These are phyloP conservation scores for Clitoria ternatea DNA, from an alignment of 306 rosid genomes.

Conservation along the genomic window DNA sequence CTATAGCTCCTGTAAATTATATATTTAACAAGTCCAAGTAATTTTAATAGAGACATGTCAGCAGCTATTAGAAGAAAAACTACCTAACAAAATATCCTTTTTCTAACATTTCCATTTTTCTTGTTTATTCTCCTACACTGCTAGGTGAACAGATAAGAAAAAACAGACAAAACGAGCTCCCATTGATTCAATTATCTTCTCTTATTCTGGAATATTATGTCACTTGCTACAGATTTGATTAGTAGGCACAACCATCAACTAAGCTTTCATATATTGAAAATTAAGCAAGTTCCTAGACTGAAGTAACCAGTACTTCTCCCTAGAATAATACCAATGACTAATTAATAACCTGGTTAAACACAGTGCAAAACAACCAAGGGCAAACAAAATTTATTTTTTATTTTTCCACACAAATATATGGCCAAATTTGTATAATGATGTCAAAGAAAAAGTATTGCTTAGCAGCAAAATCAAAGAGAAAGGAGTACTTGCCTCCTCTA, in stretches of 20 bases:
- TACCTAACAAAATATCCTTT: background rate
- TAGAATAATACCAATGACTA: background rate
- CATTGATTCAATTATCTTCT: background rate
- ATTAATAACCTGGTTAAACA: background rate
- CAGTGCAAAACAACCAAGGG: constrained; percentile 5
- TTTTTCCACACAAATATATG: background rate
- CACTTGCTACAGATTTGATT: background rate
- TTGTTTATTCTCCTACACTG: background rate
- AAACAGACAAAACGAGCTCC: background rate
- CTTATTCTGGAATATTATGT: background rate
- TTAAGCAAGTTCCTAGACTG: background rate
- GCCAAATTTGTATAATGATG: background rate
- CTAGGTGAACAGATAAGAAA: background rate
- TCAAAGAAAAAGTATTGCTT: background rate
- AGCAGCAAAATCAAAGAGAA: background rate
- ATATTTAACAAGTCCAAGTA: background rate
- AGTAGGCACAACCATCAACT: background rate
- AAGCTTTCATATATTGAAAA: background rate
- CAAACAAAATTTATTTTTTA: background rate
- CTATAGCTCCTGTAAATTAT: background rate
- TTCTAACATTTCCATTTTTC: background rate
- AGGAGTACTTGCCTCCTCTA: constrained; percentile 64
- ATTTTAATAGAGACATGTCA: background rate
- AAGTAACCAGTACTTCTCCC: background rate
- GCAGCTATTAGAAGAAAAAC: background rate